Evolutionary conservation across 2,329 filamentous ascomycete species (phyloP), one percentile per base, ranked within the genome.

Genomic region (Fusarium sp.): DNA sequence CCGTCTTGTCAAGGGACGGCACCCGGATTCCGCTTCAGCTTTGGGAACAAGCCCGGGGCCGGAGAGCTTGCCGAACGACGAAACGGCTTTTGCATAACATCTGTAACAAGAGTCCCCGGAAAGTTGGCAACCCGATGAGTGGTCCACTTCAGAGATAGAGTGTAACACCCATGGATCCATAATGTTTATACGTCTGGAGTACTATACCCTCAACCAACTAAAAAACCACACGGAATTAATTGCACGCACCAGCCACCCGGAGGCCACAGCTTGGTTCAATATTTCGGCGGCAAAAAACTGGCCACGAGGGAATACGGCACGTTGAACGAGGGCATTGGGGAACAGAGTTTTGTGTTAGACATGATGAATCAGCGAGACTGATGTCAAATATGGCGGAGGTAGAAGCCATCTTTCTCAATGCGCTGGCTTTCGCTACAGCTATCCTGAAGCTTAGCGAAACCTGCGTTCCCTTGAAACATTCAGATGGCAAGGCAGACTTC

Each of bases 101-200:
- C 68, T 71, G 68, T 71, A 69, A 71, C 68, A 40, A 52, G 36
- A 43, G 37, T 23, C 43, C 60, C 68, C 68, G 68, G 68, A 62
- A 56, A 60, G 18, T 27, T 56, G 44, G 57, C 56, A 43, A 52
- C 50, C 64, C 64, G 68, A 68, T 71, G 50, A 40, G 37, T 48
- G 34, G 23, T 12, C 27, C 23, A 28, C 43, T 50, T 31, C 54
- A 48, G 34, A 58, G 43, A 58, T 48, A 50, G 54, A 50, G 54
- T 50, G 54, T 44, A 43, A 31, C 54, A 43, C 31, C 18, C 18
- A 23, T 34, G 31, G 31, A 34, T 9, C 31, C 31, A 9, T 34
- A 11, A 36, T 31, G 54, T 57, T 57, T 44, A 50, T 31, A 39
- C 31, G 43, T 54, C 11, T 8, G 18, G 18, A 23, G 18, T 23